A percentile compares a stretch with the other conserved stretches of the same genome.
Conservation (phyloP, 2,329 filamentous ascomycete genomes). For the Fusarium xyrophilum region DNA sequence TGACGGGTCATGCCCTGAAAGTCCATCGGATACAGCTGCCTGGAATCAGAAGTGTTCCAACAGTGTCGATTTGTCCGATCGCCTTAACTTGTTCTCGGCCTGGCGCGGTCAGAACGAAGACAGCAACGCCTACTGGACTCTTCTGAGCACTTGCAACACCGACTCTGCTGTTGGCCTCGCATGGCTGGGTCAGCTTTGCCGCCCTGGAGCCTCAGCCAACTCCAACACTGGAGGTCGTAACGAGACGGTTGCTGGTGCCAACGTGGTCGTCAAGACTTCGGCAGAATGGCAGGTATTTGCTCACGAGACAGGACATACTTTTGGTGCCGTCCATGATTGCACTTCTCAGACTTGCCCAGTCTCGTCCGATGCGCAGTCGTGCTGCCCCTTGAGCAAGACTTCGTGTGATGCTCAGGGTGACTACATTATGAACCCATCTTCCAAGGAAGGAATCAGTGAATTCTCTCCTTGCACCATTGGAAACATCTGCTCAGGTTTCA, state of each 20-base stretch:
- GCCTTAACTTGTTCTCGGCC: slow-evolving; percentile 84
- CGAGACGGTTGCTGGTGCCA: slow-evolving; percentile 83
- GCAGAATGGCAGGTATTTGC: slow-evolving; percentile 96
- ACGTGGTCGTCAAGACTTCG: slow-evolving; percentile 83
- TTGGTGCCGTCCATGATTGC: slow-evolving; percentile 96
- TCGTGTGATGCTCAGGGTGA: slow-evolving; percentile 77
- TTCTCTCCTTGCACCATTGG: slow-evolving; percentile 92
- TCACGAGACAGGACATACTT: slow-evolving; percentile 92
- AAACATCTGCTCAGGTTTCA: slow-evolving; percentile 90
- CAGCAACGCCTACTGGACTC: slow-evolving; percentile 90
- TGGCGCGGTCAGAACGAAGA: slow-evolving; percentile 85
- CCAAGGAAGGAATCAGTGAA: slow-evolving; percentile 70
- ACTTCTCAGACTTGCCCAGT: slow-evolving; percentile 72
- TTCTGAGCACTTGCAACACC: slow-evolving; percentile 82
- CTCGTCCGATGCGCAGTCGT: slow-evolving; percentile 62
- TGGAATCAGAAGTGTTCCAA: slow-evolving; percentile 84
- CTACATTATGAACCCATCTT: slow-evolving; percentile 97
- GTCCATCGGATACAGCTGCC: slow-evolving; percentile 68
- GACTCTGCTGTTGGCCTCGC: slow-evolving; percentile 87
- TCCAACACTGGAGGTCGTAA: slow-evolving; percentile 57
- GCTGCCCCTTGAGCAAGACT: slow-evolving; percentile 75
- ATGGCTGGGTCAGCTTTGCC: slow-evolving; percentile 90
- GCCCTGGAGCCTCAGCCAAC: slow-evolving; percentile 62
- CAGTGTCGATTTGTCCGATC: slow-evolving; percentile 71
- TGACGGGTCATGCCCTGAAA: slow-evolving; percentile 75